These are phyloP conservation scores for Lolium multiflorum DNA, from an alignment of 176 grass and related monocot genomes.

Conservation along the genomic window DNA sequence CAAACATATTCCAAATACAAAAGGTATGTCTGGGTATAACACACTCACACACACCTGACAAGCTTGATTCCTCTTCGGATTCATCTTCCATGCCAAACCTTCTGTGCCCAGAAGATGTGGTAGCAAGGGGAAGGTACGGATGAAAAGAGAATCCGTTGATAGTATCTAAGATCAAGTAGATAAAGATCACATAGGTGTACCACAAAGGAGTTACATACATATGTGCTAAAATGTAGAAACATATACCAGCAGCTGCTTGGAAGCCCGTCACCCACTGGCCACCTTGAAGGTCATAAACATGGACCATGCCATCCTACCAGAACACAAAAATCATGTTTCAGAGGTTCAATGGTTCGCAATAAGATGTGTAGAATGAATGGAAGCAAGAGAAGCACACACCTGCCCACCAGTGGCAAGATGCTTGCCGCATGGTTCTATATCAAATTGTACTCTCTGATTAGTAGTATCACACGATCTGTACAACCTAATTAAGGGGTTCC, in stretches of 20 bases:
- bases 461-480: conserved; percentile 90
- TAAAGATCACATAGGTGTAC: conserved; percentile 20
- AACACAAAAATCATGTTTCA: conserved; percentile 30
- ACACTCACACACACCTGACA: conserved; percentile 54
- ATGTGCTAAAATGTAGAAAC: conserved; percentile 33
- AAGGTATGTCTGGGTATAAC: background rate
- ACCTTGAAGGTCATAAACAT: conserved; percentile 91
- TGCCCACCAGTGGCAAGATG: conserved; percentile 91
- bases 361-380: conserved; percentile 36
- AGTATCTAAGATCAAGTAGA: conserved; percentile 71
- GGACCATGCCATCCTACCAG: conserved; percentile 83
- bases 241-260: conserved; percentile 89
- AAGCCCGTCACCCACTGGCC: conserved; percentile 77
- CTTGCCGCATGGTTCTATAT: conserved; percentile 91
- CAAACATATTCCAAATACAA: background rate
- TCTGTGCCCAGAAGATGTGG: conserved; percentile 87
- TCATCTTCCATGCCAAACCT: conserved; percentile 71
- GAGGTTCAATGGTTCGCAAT: conserved; percentile 32
- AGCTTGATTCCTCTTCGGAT: conserved; percentile 56
- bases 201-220: background rate
- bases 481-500: conserved; percentile 57
- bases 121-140: conserved; percentile 79
- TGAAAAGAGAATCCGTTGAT: conserved; percentile 83
- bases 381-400: conserved; percentile 46
- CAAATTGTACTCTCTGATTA: conserved; percentile 95